Conservation (phyloP, 1,284 basidiomycete genomes). For the Pseudozyma thailandica region DNA sequence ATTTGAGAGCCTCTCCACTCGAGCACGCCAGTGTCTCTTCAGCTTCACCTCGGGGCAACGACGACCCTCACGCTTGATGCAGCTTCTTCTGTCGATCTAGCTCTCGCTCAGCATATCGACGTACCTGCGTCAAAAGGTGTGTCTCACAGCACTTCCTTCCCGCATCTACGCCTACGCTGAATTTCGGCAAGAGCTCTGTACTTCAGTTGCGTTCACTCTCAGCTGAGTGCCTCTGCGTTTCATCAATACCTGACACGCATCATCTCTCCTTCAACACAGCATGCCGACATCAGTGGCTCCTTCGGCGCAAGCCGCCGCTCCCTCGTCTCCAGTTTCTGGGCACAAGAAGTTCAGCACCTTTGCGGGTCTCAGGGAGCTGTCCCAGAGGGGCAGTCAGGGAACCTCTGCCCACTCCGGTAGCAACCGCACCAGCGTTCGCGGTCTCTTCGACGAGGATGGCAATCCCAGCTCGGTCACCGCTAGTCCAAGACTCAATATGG, state of each 20-base stretch:
- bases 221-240: not conserved
- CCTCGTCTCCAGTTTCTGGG: slow-evolving; percentile 12
- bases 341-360: slow-evolving; percentile 59
- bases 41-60: too few relatives aligned
- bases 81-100: not conserved
- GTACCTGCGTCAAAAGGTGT: slow-evolving; percentile 11
- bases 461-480: slow-evolving; percentile 15
- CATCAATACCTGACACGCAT: not conserved
- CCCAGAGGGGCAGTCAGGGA: slow-evolving; percentile 22
- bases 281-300: slow-evolving; percentile 31
- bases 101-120: slow-evolving; percentile 11
- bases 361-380: slow-evolving; percentile 43
- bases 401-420: slow-evolving; percentile 15
- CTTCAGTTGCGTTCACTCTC: not conserved
- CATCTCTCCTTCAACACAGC: not conserved
- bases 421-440: slow-evolving; percentile 45
- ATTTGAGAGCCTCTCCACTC: not conserved
- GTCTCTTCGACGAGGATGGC: slow-evolving; percentile 46
- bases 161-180: slow-evolving; percentile 4
- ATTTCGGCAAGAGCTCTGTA: not conserved
- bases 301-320: slow-evolving; percentile 5
- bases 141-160: slow-evolving; percentile 5
- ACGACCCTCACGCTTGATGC: slow-evolving; percentile 12
- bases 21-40: too few relatives aligned
- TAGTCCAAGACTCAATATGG: slow-evolving; percentile 17